Evolutionary conservation across 2,329 filamentous ascomycete species (phyloP).

Genomic region (Apiospora sp.): DNA sequence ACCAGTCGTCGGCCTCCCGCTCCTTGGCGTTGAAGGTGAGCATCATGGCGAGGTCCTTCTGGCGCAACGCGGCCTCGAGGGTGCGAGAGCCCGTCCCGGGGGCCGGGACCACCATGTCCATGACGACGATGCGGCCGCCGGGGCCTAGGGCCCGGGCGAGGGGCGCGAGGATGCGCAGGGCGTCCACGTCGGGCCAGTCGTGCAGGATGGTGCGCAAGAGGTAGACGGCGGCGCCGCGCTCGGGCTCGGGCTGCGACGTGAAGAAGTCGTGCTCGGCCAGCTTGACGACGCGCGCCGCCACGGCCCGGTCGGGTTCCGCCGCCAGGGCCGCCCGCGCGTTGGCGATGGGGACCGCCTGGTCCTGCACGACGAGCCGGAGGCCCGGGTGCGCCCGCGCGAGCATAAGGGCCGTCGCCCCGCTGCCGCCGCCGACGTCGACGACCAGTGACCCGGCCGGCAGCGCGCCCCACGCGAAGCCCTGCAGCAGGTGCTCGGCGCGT

Average conservation of each 20-base stretch:
- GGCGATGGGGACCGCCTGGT: slow-evolving; percentile 2
- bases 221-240: slow-evolving; percentile 48
- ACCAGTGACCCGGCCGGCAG: slow-evolving; percentile 44
- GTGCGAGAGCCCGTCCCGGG: slow-evolving; percentile 35
- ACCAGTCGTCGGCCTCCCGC: slow-evolving; percentile 44
- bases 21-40: slow-evolving; percentile 46
- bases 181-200: slow-evolving; percentile 55
- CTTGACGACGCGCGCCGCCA: background rate
- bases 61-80: slow-evolving; percentile 38
- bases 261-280: slow-evolving; percentile 28
- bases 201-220: slow-evolving; percentile 58
- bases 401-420: slow-evolving; percentile 38
- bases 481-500: slow-evolving; percentile 41
- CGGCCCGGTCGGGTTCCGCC: background rate
- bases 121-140: slow-evolving; percentile 35
- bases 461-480: slow-evolving; percentile 46
- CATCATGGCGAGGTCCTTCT: slow-evolving; percentile 45
- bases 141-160: slow-evolving; percentile 24
- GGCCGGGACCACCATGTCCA: slow-evolving; percentile 43
- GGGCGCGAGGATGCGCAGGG: slow-evolving; percentile 42
- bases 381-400: slow-evolving; percentile 38
- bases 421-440: slow-evolving; percentile 41
- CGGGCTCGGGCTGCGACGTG: slow-evolving; percentile 34
- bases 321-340: background rate
- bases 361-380: slow-evolving; percentile 37